Percentiles rank a stretch among this genome's conserved stretches.
These are phyloP conservation scores for Melampsora americana DNA, from an alignment of 1,284 basidiomycete species.

Conservation along the genomic window DNA sequence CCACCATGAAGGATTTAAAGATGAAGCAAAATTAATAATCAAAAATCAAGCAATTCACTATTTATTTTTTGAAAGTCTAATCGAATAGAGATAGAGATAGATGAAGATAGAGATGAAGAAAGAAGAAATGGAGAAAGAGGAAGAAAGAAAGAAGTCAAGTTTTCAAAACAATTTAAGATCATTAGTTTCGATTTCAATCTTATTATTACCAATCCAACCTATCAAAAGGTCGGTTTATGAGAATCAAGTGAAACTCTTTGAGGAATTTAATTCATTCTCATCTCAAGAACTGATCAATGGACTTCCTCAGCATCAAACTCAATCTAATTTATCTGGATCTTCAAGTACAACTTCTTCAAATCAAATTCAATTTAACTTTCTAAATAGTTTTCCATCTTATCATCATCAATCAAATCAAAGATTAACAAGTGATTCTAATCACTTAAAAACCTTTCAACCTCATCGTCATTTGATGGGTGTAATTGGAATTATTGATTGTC, in stretches of 20 bases:
- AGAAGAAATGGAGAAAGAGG: too few relatives aligned
- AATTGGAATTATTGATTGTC: constrained; percentile 37
- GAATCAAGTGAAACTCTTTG: neutral
- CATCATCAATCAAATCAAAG: constrained; percentile 1
- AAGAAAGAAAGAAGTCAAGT: too few relatives aligned
- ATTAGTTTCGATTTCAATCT: neutral
- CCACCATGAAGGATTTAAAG: too few relatives aligned
- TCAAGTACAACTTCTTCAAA: neutral
- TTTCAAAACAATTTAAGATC: too few relatives aligned
- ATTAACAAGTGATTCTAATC: neutral
- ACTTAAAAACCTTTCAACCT: constrained; percentile 23
- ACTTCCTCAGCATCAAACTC: neutral
- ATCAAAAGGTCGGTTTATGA: constrained; percentile 2
- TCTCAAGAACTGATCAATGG: constrained; percentile 18
- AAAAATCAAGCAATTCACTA: too few relatives aligned
- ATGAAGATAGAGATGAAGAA: too few relatives aligned
- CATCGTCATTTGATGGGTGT: constrained; percentile 33
- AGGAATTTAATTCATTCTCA: constrained; percentile 18
- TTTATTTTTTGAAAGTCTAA: too few relatives aligned
- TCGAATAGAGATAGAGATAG: too few relatives aligned
- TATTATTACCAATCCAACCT: constrained; percentile 31
- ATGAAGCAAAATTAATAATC: too few relatives aligned
- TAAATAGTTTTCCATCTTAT: constrained; percentile 11
- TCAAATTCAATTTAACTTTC: constrained; percentile 29
- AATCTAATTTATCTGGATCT: neutral